Base-by-base conservation (phyloP, 305 asterid genomes). In the Fraxinus floribunda region DNA sequence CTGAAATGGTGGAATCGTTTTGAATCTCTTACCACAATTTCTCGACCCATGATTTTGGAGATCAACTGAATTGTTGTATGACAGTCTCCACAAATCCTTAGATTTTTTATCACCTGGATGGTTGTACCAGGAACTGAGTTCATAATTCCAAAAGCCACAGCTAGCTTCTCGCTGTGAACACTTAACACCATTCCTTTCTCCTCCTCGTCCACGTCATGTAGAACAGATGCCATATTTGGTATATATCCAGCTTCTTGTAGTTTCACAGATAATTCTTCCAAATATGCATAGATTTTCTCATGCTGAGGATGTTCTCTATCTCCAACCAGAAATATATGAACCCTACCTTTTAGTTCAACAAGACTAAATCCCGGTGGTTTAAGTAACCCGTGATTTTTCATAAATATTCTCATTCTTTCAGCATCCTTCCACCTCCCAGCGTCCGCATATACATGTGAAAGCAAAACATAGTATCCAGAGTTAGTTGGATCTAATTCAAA, bases 351-450 rank as follows among this genome's bases (percentile, higher is more conserved):
- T 18, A 90, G 87, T 83, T 92, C 98, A 78, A 91, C 89, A 57
- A 95, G 86, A 84, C 98, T 95, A 82, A 86, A 92, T 66, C 98
- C 97, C 0, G 97, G 95, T 46, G 97, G 92, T 81, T 95, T 95
- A 55, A 86, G 88, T 60, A 95, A 84, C 18, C 98, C 97, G 0
- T 80, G 88, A 36, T 84, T 83, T 86, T 85, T 91, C 93, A 95
- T 91, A 57, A 85, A 78, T 41, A 84, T 35, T 64, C 97, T 91
- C 89, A 90, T 91, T 85, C 85, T 89, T 85, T 91, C 93, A 77
- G 84, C 97, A 70, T 95, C 98, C 38, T 89, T 94, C 98, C 98
- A 95, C 82, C 94, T 91, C 46, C 98, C 97, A 62, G 98, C 93
- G 81, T 93, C 97, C 4, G 97, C 95, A 77, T 95, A 95, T 66